A percentile compares a stretch with the other conserved stretches of the same genome.
phyloP scores from a whole-genome alignment of 495 filamentous ascomycete species.

The Sordaria brevicollis region DNA sequence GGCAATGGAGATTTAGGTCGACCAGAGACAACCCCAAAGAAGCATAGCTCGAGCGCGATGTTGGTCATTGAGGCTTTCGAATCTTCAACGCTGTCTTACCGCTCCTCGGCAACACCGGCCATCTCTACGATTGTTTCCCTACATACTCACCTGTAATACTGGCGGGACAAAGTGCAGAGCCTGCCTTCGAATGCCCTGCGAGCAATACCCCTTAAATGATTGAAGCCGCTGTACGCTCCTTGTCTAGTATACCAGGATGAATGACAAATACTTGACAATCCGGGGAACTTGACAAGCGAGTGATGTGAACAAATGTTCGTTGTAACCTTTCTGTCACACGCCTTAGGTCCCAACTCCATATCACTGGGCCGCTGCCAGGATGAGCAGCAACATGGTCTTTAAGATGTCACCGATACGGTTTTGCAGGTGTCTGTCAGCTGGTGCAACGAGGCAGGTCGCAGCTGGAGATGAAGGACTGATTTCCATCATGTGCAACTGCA shows the following conservation, averaged over 20 bases:
- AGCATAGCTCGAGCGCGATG: neutral
- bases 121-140: neutral
- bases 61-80: neutral
- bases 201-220: neutral
- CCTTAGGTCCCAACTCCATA: neutral
- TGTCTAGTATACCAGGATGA: neutral
- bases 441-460: neutral
- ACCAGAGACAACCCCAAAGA: neutral
- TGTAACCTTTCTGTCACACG: neutral
- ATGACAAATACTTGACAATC: neutral
- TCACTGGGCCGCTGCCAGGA: neutral
- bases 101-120: neutral
- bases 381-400: neutral
- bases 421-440: neutral
- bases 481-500: neutral
- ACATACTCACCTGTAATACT: neutral
- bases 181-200: neutral
- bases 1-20: conserved; percentile 24
- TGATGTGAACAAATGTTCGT: neutral
- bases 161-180: neutral
- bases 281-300: neutral
- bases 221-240: neutral
- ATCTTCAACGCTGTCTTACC: neutral
- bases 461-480: neutral
- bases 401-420: neutral